These are phyloP conservation scores for Taphrina wiesneri DNA, from an alignment of 1,139 yeast genomes.

Conservation along the genomic window DNA sequence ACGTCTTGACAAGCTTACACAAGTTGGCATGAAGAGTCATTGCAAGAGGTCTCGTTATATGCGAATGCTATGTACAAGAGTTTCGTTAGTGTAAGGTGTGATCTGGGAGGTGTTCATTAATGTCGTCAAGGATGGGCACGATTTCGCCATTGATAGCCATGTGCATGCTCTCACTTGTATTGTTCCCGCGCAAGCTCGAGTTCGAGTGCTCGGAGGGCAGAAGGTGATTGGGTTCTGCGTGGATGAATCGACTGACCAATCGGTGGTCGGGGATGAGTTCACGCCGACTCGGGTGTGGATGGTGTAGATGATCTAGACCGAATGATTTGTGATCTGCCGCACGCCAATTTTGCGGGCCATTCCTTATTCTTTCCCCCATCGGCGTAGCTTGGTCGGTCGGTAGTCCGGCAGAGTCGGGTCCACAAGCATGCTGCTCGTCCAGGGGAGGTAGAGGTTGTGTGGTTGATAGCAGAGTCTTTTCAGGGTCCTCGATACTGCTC, in stretches of 20 bases:
- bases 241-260: background rate
- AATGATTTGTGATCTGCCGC: background rate
- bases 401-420: background rate
- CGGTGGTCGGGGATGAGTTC: background rate
- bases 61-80: background rate
- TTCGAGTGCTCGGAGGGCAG: background rate
- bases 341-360: background rate
- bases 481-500: background rate
- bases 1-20: background rate
- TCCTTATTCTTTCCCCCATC: background rate
- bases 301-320: background rate
- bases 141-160: background rate
- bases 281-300: background rate
- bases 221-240: background rate
- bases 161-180: too few relatives aligned
- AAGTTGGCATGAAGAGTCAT: background rate
- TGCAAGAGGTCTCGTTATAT: background rate
- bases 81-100: background rate
- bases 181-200: background rate
- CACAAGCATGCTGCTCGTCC: background rate
- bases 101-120: background rate
- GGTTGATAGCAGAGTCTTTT: background rate
- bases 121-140: background rate
- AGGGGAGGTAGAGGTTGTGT: background rate
- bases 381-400: background rate